Base-by-base conservation (phyloP, 2,329 filamentous ascomycete species). In the Ceratocystiopsis sp. region DNA sequence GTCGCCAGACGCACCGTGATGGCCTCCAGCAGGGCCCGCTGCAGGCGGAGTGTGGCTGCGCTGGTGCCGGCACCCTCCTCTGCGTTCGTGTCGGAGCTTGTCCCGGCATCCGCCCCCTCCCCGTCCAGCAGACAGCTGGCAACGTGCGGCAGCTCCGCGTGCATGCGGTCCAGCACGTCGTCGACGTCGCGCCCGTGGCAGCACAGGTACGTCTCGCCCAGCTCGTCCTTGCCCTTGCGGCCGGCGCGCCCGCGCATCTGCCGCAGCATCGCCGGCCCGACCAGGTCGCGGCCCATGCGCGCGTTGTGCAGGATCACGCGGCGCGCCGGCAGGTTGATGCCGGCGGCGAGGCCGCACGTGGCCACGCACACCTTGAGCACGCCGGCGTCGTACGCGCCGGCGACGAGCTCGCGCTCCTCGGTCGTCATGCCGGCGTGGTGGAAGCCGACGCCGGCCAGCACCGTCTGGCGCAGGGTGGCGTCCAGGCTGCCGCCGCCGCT, bases 241-340 rank as follows among this genome's bases (percentile, higher is more conserved):
- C 82, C 82, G 17, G 82, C 82, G 47, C 82, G 70, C 3, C 82
- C 82, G 54, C 80, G 73, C 82, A 86, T 87, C 59, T 87, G 82
- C 40, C 80, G 73, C 58, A 87, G 64, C 77, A 87, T 82, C 4
- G 81, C 76, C 13, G 82, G 81, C 0, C 80, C 81, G n/a, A 86
- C 73, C 40, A 85, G 63, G 38, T 85, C 80, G 42, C 78, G 69
- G 0, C 82, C 82, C 79, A 86, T 85, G 36, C 78, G 70, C 29
- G 78, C 80, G 48, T 75, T 79, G 54, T 84, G 80, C 21, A 84
- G 66, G 46, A 87, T 84, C 1, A 87, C 82, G 50, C 82, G 66
- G 42, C 82, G 67, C 9, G 82, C 82, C 14, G 71, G 71, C 53
- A 87, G 61, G 57, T 87, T 86, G 46, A 87, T 84, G n/a, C 82